Evolutionary conservation across 2,329 filamentous ascomycete genomes (phyloP), one percentile per base, ranked within the genome.

Genomic region (Tolypocladium tundrense): DNA sequence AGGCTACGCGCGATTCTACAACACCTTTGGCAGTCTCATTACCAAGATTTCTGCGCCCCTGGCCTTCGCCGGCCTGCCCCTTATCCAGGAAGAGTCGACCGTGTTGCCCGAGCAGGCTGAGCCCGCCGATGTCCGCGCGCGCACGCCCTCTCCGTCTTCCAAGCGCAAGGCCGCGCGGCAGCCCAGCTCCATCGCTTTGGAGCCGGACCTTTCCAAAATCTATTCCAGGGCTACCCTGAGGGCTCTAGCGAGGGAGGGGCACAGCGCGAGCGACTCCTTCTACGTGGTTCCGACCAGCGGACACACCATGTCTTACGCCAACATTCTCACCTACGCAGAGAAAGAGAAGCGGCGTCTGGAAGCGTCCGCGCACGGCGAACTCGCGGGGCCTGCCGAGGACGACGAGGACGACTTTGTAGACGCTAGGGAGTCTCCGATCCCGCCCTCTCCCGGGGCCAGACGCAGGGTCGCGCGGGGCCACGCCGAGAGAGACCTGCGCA

Each of bases 281-380:
- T 97, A 97, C 70, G 88, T 97, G 1, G 94, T 99, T 1, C 94
- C 93, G 4, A 89, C 90, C 0, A 91, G 89, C 21, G 93, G 94
- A 6, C 91, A 93, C 62, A 97, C 91, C 3, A 88, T 92, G 60
- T 94, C 91, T 0, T 99, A 97, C 68, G 92, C 94, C 51, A 91
- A 88, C 61, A 97, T 99, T 56, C 77, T 96, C 24, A 87, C 78
- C 48, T 86, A 84, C 64, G 84, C 83, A 41, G 82, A 86, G 62
- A 87, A 87, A 66, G 85, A 87, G 68, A 85, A 82, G 68, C 78
- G 84, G 10, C 81, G 84, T 11, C 69, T 82, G 55, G 81, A 77
- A 31, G 79, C 79, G 8, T 81, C 80, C 2, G 65, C 75, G 9
- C 76, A 81, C 58, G 65, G 70, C 35, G 79, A 82, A 37, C 75